Evolutionary conservation across 495 filamentous ascomycete genomes (phyloP).

Genomic region (Cercophora newfieldiana): DNA sequence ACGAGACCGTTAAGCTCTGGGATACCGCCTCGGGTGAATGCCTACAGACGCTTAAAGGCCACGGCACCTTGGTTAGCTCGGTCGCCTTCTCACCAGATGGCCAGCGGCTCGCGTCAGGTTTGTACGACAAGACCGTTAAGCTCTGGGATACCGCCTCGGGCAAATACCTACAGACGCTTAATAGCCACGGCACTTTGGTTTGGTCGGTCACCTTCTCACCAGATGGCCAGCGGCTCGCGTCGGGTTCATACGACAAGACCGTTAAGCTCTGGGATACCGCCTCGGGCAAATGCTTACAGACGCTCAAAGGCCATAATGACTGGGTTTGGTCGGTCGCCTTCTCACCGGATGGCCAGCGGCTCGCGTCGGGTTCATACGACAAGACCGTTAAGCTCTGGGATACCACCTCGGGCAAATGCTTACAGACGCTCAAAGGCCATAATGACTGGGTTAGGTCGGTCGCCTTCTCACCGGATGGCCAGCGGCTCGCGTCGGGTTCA

Average conservation of each 20-base stretch:
- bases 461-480: constrained; percentile 15
- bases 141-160: not conserved
- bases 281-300: constrained; percentile 51
- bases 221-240: constrained; percentile 29
- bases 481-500: constrained; percentile 35
- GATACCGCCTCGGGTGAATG: constrained; percentile 59
- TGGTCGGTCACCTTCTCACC: constrained; percentile 14
- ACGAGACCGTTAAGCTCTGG: constrained; percentile 41
- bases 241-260: constrained; percentile 32
- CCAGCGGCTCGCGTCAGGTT: not conserved
- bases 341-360: constrained; percentile 8
- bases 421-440: constrained; percentile 87
- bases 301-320: not conserved
- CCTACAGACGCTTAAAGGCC: constrained; percentile 50
- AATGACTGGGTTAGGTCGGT: constrained; percentile 11
- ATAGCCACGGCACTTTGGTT: constrained; percentile 2
- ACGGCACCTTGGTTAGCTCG: not conserved
- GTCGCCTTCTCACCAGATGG: constrained; percentile 4
- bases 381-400: constrained; percentile 41
- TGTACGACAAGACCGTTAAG: not conserved
- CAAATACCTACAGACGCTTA: not conserved
- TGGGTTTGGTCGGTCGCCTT: not conserved
- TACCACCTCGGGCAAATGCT: constrained; percentile 59
- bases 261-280: constrained; percentile 40
- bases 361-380: constrained; percentile 37